Evolutionary conservation across 129 eudicot species (phyloP), one percentile per base, ranked within the genome.

Genomic region (sunflower (Helianthus annuus)): DNA sequence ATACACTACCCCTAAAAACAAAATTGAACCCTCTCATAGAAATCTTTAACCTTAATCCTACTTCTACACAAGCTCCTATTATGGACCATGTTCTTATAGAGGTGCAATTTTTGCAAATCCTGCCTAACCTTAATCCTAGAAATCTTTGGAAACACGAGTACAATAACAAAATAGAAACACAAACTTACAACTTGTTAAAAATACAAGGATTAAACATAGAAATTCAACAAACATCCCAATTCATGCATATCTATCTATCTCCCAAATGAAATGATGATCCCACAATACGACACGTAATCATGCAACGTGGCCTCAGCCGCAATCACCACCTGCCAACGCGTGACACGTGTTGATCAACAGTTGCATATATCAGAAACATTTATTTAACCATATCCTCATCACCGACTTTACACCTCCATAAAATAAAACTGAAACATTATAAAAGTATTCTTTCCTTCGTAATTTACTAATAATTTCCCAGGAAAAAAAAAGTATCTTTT

Each of bases 231-330:
- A 60, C 60, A 62, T 8, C 6, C 10, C 11, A 2, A 1, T 5
- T 3, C 65, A 72, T 14, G 53, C 48, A 55, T 54, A 16, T 64
- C 34, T 40, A 19, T 64, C 34, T 49, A n/a, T n/a, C n/a, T n/a
- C n/a, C 22, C n/a, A 16, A 52, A 68, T 68, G 45, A 16, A 52
- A 68, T 68, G 45, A 63, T 9, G 48, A 78, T 53, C 77, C 44
- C 12, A 70, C 70, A 13, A 56, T 54, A 14, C 51, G 53, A 78
- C 82, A 78, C 82, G 77, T 78, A 71, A 24, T 4, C 62, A 78
- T 62, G 42, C 77, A 54, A 78, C 82, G 82, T 78, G 77, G 67
- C 61, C 2, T 46, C 40, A 32, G 10, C 10, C 81, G 8, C 48
- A 15, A 48, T n/a, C 70, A 29, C 63, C 76, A 34, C 66, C 66